A percentile compares a stretch with the other conserved stretches of the same genome.
phyloP scores from a whole-genome alignment of 2,329 filamentous ascomycete genomes.

The Neoascochyta sp. region DNA sequence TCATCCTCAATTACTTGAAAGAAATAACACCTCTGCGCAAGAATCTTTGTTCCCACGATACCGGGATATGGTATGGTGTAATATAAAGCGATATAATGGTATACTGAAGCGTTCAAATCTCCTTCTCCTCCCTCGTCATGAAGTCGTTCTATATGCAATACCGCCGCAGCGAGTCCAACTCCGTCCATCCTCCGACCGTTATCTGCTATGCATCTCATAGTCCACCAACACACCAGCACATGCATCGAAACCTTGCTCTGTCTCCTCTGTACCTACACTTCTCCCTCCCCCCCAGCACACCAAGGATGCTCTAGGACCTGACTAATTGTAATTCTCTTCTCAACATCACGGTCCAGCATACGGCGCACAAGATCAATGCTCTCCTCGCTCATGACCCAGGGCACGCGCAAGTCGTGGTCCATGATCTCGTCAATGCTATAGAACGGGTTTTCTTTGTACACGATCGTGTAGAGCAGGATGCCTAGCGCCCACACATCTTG shows the following conservation, averaged over 20 bases:
- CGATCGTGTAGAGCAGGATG: slow-evolving; percentile 95
- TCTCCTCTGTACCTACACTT: neutral
- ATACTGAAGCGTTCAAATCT: too few species aligned
- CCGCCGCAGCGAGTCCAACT: neutral
- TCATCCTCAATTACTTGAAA: too few species aligned
- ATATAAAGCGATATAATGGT: too few species aligned
- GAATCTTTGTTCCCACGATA: too few species aligned
- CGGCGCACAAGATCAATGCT: slow-evolving; percentile 86
- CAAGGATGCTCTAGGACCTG: slow-evolving; percentile 89
- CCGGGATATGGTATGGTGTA: too few species aligned
- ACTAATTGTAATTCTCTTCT: slow-evolving; percentile 76
- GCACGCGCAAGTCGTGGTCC: slow-evolving; percentile 89
- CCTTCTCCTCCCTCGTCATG: neutral
- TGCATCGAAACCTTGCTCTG: neutral
- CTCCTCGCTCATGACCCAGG: slow-evolving; percentile 82
- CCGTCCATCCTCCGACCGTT: neutral
- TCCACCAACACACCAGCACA: neutral
- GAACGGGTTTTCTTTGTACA: slow-evolving; percentile 99
- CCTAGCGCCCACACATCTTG: slow-evolving; percentile 98
- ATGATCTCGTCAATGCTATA: slow-evolving; percentile 99
- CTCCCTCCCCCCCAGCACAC: slow-evolving; percentile 46
- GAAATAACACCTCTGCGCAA: too few species aligned
- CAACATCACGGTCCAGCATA: slow-evolving; percentile 90
- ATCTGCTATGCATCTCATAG: neutral
- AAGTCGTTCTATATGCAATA: slow-evolving; percentile 4